phyloP scores from a whole-genome alignment of 208 protist genomes.

The Histomonas meleagridis region DNA sequence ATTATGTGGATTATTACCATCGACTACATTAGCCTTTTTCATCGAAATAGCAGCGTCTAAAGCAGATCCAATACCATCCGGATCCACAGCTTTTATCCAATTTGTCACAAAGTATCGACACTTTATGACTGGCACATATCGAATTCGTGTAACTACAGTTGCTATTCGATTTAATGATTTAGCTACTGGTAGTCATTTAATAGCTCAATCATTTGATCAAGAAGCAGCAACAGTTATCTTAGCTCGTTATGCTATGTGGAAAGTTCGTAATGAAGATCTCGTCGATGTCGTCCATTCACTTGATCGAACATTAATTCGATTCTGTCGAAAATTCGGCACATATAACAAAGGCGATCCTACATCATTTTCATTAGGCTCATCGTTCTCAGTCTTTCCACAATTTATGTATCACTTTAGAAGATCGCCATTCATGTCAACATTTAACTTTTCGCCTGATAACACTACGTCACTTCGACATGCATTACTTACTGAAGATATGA shows the following conservation, averaged over 20 bases:
- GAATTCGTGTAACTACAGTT: conserved; percentile 58
- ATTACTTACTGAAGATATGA: conserved; percentile 75
- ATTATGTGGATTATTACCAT: conserved; percentile 72
- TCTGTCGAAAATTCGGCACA: conserved; percentile 76
- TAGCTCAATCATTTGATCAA: conserved; percentile 79
- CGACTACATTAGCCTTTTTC: conserved; percentile 80
- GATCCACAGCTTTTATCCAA: conserved; percentile 61
- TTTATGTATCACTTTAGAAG: conserved; percentile 96
- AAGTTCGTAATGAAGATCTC: conserved; percentile 77
- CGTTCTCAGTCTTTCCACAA: conserved; percentile 88
- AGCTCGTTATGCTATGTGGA: conserved; percentile 80
- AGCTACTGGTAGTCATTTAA: background rate
- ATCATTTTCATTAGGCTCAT: conserved; percentile 65
- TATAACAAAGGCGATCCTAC: conserved; percentile 63
- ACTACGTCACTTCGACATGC: conserved; percentile 84
- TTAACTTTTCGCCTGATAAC: conserved; percentile 91
- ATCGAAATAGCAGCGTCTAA: conserved; percentile 75
- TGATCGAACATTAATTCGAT: conserved; percentile 87
- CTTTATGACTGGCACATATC: conserved; percentile 51
- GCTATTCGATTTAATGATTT: background rate
- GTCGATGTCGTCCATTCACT: conserved; percentile 94
- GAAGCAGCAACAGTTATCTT: conserved; percentile 86
- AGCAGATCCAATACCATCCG: conserved; percentile 42
- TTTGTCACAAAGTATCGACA: conserved; percentile 76
- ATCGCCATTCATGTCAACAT: conserved; percentile 80